phyloP scores from a whole-genome alignment of 2,329 filamentous ascomycete genomes.

The Alternaria solani region DNA sequence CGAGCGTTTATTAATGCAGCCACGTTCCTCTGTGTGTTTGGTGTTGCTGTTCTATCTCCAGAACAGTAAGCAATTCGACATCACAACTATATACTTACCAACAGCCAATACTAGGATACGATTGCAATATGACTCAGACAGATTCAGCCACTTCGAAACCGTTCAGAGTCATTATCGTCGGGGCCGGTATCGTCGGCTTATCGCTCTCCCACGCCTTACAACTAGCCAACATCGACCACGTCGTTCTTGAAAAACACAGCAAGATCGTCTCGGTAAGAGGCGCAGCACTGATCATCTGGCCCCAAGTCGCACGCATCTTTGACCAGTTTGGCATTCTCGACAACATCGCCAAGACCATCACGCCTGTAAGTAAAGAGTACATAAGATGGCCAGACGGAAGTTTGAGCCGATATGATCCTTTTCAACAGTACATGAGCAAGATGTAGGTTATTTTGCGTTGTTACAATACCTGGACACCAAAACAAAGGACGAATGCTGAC shows the following conservation, averaged over 20 bases:
- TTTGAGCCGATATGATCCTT: background rate
- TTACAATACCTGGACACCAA: background rate
- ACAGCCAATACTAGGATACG: background rate
- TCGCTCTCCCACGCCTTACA: constrained; percentile 30
- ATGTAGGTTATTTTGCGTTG: background rate
- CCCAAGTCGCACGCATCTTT: constrained; percentile 29
- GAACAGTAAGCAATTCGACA: background rate
- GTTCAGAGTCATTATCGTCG: constrained; percentile 28
- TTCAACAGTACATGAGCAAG: constrained; percentile 5
- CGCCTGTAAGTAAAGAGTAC: constrained; percentile 17
- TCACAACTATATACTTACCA: background rate
- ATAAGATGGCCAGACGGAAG: constrained; percentile 27
- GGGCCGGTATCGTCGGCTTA: constrained; percentile 31
- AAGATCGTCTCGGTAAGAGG: constrained; percentile 31
- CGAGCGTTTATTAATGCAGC: background rate
- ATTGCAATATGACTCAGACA: background rate
- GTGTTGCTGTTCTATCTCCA: background rate
- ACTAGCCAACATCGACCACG: constrained; percentile 31
- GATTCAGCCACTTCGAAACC: constrained; percentile 10
- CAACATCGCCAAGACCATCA: constrained; percentile 13
- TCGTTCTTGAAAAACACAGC: constrained; percentile 34
- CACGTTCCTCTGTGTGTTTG: background rate
- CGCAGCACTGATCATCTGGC: constrained; percentile 32
- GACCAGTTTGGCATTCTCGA: constrained; percentile 35
- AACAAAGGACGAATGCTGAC: background rate